Percentiles rank a stretch among this genome's conserved stretches.
These are phyloP conservation scores for Leccinum incarnatum DNA, from an alignment of 768 basidiomycete genomes.

Conservation along the genomic window DNA sequence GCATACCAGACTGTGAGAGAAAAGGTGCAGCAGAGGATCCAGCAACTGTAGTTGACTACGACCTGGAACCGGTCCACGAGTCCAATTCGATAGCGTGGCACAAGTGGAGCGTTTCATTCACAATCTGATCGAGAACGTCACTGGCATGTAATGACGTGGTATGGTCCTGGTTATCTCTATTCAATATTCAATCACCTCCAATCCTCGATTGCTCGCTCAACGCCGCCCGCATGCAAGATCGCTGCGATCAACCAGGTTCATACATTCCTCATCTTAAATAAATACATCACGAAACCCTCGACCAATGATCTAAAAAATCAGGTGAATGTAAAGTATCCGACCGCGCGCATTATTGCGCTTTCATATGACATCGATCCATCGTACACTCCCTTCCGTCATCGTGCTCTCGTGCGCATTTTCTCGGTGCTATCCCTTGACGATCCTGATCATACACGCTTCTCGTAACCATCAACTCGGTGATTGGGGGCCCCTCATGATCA, in stretches of 20 bases:
- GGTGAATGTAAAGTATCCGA: neutral
- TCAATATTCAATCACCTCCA: neutral
- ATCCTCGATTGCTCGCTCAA: neutral
- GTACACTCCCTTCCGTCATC: neutral
- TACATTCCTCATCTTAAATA: neutral
- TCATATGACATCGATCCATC: neutral
- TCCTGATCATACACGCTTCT: neutral
- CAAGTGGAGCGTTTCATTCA: neutral
- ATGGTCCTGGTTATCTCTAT: neutral
- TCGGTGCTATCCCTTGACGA: neutral
- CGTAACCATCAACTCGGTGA: neutral
- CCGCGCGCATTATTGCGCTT: neutral
- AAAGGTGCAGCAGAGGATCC: constrained; percentile 79
- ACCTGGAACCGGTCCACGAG: neutral
- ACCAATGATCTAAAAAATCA: neutral
- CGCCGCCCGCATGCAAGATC: neutral
- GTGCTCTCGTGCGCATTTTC: neutral
- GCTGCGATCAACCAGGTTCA: neutral
- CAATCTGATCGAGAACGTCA: neutral
- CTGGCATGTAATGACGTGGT: neutral
- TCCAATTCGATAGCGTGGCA: neutral
- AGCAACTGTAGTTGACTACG: constrained; percentile 52
- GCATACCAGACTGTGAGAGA: constrained; percentile 91
- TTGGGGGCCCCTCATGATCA: constrained; percentile 7
- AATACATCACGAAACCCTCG: neutral